These are phyloP conservation scores for Artemisia tridentata DNA, from an alignment of 129 eudicot species.

Conservation along the genomic window DNA sequence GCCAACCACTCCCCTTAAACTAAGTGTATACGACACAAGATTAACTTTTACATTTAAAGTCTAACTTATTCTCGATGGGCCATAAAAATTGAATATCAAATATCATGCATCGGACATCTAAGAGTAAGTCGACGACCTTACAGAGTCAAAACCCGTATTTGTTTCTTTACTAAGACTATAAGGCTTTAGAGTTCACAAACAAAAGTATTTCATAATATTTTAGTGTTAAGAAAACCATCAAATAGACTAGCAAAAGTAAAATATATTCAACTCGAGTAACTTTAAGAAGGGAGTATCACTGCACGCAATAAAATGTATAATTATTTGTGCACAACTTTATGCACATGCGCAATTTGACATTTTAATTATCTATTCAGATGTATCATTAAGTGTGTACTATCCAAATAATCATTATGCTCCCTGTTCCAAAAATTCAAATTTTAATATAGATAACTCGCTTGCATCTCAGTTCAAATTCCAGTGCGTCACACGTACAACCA, in stretches of 20 bases:
- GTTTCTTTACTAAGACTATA: neutral
- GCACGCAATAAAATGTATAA: constrained; percentile 14
- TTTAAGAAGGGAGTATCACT: constrained; percentile 13
- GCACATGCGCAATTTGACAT: constrained; percentile 30
- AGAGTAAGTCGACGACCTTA: neutral
- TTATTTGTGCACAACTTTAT: constrained; percentile 23
- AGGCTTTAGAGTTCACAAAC: neutral
- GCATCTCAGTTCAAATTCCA: no score
- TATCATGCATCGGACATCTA: constrained; percentile 7
- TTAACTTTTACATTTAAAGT: neutral
- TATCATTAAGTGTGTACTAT: constrained; percentile 13
- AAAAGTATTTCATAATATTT: constrained; percentile 9
- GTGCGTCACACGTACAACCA: no score
- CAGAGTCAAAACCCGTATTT: constrained; percentile 3
- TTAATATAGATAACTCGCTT: neutral
- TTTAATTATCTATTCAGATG: constrained; percentile 20
- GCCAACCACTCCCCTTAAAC: constrained; percentile 5
- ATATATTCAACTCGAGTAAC: neutral
- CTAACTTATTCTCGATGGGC: neutral
- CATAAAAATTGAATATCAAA: neutral
- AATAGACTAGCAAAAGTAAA: constrained; percentile 18
- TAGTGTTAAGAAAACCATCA: constrained; percentile 6
- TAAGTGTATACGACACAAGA: neutral
- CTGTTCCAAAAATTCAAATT: constrained; percentile 3
- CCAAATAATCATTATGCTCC: constrained; percentile 21